phyloP scores from a whole-genome alignment of 2,329 filamentous ascomycete species.

The Paramyrothecium roridum region DNA sequence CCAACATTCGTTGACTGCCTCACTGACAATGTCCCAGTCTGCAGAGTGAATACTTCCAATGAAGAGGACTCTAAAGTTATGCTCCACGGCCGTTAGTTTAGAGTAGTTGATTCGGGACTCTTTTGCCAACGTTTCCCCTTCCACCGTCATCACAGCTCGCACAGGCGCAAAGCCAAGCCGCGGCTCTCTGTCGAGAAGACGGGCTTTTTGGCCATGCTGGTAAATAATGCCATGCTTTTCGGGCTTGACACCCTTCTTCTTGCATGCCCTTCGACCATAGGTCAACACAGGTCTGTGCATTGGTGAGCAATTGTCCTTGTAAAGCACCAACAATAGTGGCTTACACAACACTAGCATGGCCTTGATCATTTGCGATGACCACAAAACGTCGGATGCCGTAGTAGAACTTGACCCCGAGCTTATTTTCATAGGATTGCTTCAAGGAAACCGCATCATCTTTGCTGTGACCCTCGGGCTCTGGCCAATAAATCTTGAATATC shows the following conservation, averaged over 20 bases:
- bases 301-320: conserved; percentile 5
- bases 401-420: conserved; percentile 37
- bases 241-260: conserved; percentile 50
- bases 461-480: conserved; percentile 42
- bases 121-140: conserved; percentile 41
- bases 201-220: conserved; percentile 28
- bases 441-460: conserved; percentile 28
- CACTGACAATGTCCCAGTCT: conserved; percentile 37
- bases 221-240: conserved; percentile 52
- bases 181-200: conserved; percentile 37
- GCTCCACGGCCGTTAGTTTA: conserved; percentile 53
- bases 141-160: conserved; percentile 36
- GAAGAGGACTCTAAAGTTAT: conserved; percentile 56
- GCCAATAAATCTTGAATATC: conserved; percentile 56
- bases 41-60: conserved; percentile 42
- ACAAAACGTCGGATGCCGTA: conserved; percentile 53
- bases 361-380: conserved; percentile 47
- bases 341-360: conserved; percentile 56
- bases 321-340: conserved; percentile 12
- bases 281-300: conserved; percentile 49
- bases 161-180: conserved; percentile 45
- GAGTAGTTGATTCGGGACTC: conserved; percentile 58
- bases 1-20: conserved; percentile 50
- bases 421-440: conserved; percentile 28
- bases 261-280: conserved; percentile 50